Percentiles rank a stretch among this genome's conserved stretches.
These are phyloP conservation scores for Stygiomarasmius scandens DNA, from an alignment of 1,284 basidiomycete genomes.

Conservation along the genomic window DNA sequence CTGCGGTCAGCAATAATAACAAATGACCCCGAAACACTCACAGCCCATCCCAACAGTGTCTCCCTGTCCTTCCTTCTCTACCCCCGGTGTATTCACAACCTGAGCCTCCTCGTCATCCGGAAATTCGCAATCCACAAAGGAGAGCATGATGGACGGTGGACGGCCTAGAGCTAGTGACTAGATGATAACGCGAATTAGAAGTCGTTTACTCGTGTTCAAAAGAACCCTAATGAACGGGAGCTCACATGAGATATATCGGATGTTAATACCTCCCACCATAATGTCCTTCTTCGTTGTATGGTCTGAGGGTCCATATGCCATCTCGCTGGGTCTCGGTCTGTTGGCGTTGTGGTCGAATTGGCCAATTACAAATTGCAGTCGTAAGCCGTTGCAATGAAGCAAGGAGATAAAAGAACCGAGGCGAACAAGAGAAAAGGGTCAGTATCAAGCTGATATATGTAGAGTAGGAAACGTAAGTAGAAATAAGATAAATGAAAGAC, in stretches of 20 bases:
- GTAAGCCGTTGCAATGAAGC: too few relatives aligned
- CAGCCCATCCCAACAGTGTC: constrained; percentile 41
- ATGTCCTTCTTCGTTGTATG: constrained; percentile 46
- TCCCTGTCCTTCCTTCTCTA: constrained; percentile 37
- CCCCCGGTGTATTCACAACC: too few relatives aligned
- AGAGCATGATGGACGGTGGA: constrained; percentile 46
- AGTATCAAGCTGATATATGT: too few relatives aligned
- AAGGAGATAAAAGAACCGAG: too few relatives aligned
- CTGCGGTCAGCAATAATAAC: not conserved
- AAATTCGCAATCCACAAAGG: constrained; percentile 51
- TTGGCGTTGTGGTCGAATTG: not conserved
- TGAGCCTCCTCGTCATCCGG: constrained; percentile 48
- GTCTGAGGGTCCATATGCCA: constrained; percentile 50
- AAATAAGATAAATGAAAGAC: too few relatives aligned
- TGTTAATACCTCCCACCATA: constrained; percentile 57
- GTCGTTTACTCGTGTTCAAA: too few relatives aligned
- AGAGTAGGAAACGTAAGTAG: too few relatives aligned
- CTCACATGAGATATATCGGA: constrained; percentile 48
- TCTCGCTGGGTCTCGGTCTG: constrained; percentile 55
- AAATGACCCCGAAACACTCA: constrained; percentile 24
- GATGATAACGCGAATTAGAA: too few relatives aligned
- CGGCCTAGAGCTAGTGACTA: constrained; percentile 50
- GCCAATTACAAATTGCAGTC: not conserved
- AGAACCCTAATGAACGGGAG: too few relatives aligned
- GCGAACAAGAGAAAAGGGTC: too few relatives aligned